These are phyloP conservation scores for Brassica juncea DNA, from an alignment of 345 rosid species.

Conservation along the genomic window DNA sequence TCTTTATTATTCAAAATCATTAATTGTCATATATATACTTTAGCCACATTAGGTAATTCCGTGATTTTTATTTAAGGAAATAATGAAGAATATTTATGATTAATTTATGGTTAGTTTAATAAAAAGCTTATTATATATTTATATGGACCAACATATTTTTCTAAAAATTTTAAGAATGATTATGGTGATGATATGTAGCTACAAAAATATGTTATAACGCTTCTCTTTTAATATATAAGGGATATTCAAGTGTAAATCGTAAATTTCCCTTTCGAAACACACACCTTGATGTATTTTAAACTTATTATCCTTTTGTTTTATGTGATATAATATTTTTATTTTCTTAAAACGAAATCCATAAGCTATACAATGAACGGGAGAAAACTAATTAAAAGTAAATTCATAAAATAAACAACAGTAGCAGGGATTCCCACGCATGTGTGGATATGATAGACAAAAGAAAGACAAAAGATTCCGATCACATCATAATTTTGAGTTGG, in stretches of 20 bases:
- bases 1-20: no score
- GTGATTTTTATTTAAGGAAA: no score
- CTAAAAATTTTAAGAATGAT: no score
- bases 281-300: not conserved
- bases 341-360: not conserved
- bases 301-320: not conserved
- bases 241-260: not conserved
- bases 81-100: no score
- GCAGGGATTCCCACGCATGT: slow-evolving; percentile 34
- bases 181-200: no score
- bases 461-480: slow-evolving; percentile 36
- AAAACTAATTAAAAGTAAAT: not conserved
- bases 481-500: slow-evolving; percentile 30
- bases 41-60: no score
- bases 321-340: not conserved
- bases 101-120: no score
- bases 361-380: not conserved
- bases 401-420: not conserved
- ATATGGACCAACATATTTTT: no score
- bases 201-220: no score
- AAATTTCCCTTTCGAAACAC: not conserved
- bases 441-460: slow-evolving; percentile 32
- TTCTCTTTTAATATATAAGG: no score
- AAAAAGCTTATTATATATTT: no score
- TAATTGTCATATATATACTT: no score